Evolutionary conservation across 1,284 basidiomycete genomes (phyloP), one percentile per base, ranked within the genome.

Genomic region (Ganoderma sp.): DNA sequence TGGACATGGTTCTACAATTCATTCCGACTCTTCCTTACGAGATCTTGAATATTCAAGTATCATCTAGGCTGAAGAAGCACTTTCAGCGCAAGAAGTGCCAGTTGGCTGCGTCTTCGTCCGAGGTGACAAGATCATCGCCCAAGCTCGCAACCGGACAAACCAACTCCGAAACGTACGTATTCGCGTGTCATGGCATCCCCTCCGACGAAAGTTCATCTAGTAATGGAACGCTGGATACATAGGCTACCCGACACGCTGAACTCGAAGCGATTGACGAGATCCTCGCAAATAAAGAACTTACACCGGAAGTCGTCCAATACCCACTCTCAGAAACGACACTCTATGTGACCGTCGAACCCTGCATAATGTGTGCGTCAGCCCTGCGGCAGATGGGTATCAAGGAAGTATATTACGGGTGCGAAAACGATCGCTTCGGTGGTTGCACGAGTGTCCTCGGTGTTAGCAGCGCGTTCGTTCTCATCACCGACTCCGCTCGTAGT

Each of bases 301-400:
- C 90, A 3, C 85, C 88, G n/a, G 75, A 79, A 60, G 73, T 75
- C 1, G 75, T 75, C 7, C 77, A 79, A 57, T 88, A 91, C 73
- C 92, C 95, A 3, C 87, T 99, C 54, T 85, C 86, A 1, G 84
- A 88, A 15, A 97, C 95, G 28, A 95, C 90, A 2, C 88, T 99
- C 22, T 99, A 99, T 79, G 98, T 99, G 65, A 99, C 98, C 0
- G 97, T 99, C 64, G 98, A 99, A 81, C 98, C 98, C 0, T 99
- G 98, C 80, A 95, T 99, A 77, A 99, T 99, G 98, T 99, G 98
- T 74, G 95, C 96, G 5, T 95, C 94, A 37, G 98, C 97, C 6
- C 85, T 99, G 59, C 87, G 97, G 62, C 97, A 99, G 80, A 82
- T 97, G 69, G 97, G 97, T 8, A 96, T 99, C 76, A 88, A 90